Conservation (phyloP, 139 green algal genomes). For the Deuterostichococcus epilithicus region DNA sequence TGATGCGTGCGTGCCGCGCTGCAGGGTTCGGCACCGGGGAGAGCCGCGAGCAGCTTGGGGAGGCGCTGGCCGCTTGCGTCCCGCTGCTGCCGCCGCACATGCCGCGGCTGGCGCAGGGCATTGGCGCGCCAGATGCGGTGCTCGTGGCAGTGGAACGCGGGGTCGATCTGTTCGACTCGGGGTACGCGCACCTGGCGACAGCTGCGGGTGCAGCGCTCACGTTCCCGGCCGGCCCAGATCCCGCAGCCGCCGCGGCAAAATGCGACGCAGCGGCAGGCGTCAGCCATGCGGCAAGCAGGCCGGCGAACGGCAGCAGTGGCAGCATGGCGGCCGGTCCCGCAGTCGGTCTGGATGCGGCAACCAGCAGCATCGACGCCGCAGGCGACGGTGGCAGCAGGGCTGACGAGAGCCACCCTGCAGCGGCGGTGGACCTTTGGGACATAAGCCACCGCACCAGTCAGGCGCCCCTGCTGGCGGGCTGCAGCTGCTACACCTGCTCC, state of each 20-base stretch:
- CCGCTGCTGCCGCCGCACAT: constrained; percentile 34
- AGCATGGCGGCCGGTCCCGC: neutral
- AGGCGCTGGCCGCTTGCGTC: constrained; percentile 36
- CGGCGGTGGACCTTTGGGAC: neutral
- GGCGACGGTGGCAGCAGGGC: neutral
- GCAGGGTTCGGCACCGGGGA: constrained; percentile 67
- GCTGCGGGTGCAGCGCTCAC: constrained; percentile 51
- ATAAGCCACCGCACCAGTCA: neutral
- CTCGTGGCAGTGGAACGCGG: constrained; percentile 53
- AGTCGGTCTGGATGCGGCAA: no score
- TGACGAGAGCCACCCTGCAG: no score
- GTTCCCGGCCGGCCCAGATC: constrained; percentile 37
- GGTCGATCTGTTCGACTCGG: constrained; percentile 60
- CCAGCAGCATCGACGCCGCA: neutral
- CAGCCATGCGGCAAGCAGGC: no score
- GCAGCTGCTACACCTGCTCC: constrained; percentile 62
- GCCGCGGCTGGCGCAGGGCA: constrained; percentile 30
- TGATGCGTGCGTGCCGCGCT: constrained; percentile 1
- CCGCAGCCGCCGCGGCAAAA: constrained; percentile 4
- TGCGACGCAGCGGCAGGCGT: neutral
- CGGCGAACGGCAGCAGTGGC: neutral
- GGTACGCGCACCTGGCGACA: constrained; percentile 34
- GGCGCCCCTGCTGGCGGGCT: constrained; percentile 51
- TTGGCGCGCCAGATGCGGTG: constrained; percentile 45
- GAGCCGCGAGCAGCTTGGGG: constrained; percentile 17